A percentile compares a stretch with the other conserved stretches of the same genome.
Evolutionary conservation across 2,329 filamentous ascomycete species (phyloP).

Genomic region (Xylariaceae sp.): DNA sequence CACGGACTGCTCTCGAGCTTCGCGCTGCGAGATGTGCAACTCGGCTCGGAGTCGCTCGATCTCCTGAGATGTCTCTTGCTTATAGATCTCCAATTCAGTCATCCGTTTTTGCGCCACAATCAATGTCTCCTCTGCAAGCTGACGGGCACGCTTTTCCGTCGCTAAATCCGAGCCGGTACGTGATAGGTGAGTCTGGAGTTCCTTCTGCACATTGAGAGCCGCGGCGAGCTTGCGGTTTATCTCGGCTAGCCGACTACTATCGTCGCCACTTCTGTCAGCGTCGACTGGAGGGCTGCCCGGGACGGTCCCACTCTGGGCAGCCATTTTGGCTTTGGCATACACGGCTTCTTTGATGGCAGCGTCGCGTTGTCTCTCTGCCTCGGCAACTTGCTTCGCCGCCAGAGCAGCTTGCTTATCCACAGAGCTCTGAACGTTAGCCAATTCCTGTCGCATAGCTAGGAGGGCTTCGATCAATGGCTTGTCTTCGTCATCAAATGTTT

Average conservation of each 20-base stretch:
- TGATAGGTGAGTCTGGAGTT: conserved; percentile 73
- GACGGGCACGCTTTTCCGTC: conserved; percentile 72
- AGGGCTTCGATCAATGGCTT: conserved; percentile 88
- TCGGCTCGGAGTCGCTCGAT: conserved; percentile 81
- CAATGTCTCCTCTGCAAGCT: conserved; percentile 82
- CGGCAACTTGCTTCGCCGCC: conserved; percentile 84
- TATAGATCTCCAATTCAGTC: conserved; percentile 75
- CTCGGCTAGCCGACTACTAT: conserved; percentile 60
- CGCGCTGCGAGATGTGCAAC: conserved; percentile 71
- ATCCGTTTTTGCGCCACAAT: conserved; percentile 78
- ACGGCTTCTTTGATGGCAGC: conserved; percentile 91
- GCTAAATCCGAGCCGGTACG: conserved; percentile 64
- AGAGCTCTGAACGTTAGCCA: conserved; percentile 82
- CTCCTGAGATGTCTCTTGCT: conserved; percentile 78
- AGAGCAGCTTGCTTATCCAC: conserved; percentile 83
- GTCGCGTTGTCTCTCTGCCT: conserved; percentile 91
- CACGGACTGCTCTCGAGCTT: conserved; percentile 76
- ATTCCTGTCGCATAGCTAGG: conserved; percentile 81
- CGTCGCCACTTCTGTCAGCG: conserved; percentile 51
- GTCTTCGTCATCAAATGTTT: conserved; percentile 87
- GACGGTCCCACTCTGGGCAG: conserved; percentile 65
- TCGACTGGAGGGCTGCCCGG: conserved; percentile 55
- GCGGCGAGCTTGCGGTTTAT: conserved; percentile 78
- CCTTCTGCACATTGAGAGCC: conserved; percentile 70
- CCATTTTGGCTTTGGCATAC: conserved; percentile 89